Conservation (phyloP, 1,284 basidiomycete species). For the Thelephora terrestris region DNA sequence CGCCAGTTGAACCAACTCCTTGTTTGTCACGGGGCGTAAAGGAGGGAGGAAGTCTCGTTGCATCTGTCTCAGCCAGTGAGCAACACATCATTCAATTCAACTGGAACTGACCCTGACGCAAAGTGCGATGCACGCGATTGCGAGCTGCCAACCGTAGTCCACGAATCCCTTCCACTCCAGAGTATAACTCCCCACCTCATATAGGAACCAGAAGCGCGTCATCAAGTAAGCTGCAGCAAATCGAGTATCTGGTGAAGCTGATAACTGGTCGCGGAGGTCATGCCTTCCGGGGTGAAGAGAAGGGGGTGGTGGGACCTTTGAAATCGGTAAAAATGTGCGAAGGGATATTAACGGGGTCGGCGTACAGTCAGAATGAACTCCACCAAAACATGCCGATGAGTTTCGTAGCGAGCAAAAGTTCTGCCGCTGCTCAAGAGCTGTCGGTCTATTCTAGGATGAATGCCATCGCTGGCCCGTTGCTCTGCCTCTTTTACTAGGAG, state of each 20-base stretch:
- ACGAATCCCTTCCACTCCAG: constrained; percentile 23
- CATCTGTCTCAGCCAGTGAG: constrained; percentile 26
- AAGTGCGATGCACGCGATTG: constrained; percentile 43
- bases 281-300: no score
- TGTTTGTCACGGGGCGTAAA: constrained; percentile 37
- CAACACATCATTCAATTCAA: neutral
- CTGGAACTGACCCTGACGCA: constrained; percentile 40
- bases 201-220: constrained; percentile 35
- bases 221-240: constrained; percentile 53
- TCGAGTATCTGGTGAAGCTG: constrained; percentile 41
- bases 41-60: constrained; percentile 54
- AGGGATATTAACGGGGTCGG: no score
- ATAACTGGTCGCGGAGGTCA: constrained; percentile 44
- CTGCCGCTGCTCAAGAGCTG: no score
- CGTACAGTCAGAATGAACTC: no score
- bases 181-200: constrained; percentile 14
- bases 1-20: constrained; percentile 39
- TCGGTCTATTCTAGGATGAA: no score
- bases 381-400: no score
- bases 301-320: no score
- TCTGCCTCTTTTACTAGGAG: no score
- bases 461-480: no score
- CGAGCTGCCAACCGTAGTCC: constrained; percentile 41
- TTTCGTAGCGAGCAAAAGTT: no score
- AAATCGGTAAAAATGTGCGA: no score